These are phyloP conservation scores for Hanseniaspora valbyensis DNA, from an alignment of 805 yeast species.

Conservation along the genomic window DNA sequence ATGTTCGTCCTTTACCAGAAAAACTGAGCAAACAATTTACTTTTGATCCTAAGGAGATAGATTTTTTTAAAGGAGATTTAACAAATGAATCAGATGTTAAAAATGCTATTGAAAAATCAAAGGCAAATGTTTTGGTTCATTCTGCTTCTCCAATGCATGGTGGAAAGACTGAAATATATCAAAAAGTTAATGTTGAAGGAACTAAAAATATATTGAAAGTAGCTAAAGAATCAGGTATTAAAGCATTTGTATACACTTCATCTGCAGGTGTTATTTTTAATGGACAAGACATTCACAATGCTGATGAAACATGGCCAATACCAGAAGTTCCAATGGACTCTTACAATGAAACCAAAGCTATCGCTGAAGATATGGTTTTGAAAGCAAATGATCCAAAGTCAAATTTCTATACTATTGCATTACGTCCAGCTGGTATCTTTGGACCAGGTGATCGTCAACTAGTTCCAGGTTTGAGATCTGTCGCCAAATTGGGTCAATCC, in stretches of 20 bases:
- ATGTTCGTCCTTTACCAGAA: slow-evolving; percentile 78
- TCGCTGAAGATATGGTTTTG: slow-evolving; percentile 75
- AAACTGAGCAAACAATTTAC: slow-evolving; percentile 60
- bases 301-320: slow-evolving; percentile 88
- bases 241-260: slow-evolving; percentile 83
- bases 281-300: slow-evolving; percentile 86
- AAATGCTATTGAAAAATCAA: slow-evolving; percentile 45
- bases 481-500: slow-evolving; percentile 73
- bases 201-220: slow-evolving; percentile 63
- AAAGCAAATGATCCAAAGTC: slow-evolving; percentile 51
- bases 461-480: slow-evolving; percentile 82
- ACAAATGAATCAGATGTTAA: slow-evolving; percentile 61
- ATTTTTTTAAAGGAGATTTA: slow-evolving; percentile 70
- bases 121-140: slow-evolving; percentile 75
- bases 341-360: slow-evolving; percentile 87
- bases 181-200: slow-evolving; percentile 83
- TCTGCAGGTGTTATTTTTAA: slow-evolving; percentile 96
- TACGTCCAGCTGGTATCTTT: slow-evolving; percentile 95
- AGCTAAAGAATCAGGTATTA: slow-evolving; percentile 39
- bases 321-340: slow-evolving; percentile 92
- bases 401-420: slow-evolving; percentile 63
- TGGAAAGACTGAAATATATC: slow-evolving; percentile 65
- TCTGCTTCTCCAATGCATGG: slow-evolving; percentile 97
- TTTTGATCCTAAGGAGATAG: slow-evolving; percentile 49
- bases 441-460: slow-evolving; percentile 98